phyloP scores from a whole-genome alignment of 306 rosid genomes.

The Oemleria cerasiformis region DNA sequence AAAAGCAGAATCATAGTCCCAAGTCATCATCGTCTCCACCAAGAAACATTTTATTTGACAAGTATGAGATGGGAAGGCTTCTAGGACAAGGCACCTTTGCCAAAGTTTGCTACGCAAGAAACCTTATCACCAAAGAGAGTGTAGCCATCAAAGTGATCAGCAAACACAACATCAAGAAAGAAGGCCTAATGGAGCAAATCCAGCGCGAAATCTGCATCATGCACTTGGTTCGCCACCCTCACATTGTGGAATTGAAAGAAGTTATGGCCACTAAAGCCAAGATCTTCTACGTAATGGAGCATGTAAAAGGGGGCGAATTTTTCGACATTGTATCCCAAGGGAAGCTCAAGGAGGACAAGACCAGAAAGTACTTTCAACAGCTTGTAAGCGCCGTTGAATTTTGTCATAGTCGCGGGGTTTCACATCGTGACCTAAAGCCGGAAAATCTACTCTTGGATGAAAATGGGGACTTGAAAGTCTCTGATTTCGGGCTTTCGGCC shows the following conservation, averaged over 20 bases:
- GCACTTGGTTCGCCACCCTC: conserved; percentile 68
- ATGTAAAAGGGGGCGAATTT: conserved; percentile 62
- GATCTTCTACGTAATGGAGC: conserved; percentile 69
- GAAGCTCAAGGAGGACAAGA: conserved; percentile 54
- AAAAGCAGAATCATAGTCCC: background rate
- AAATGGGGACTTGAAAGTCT: conserved; percentile 62
- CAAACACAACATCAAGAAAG: conserved; percentile 61
- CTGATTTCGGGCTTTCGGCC: conserved; percentile 79
- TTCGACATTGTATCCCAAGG: conserved; percentile 54
- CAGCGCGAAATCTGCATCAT: conserved; percentile 73
- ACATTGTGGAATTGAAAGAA: conserved; percentile 71
- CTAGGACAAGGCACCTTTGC: conserved; percentile 85
- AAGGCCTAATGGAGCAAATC: conserved; percentile 63
- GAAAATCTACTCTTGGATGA: conserved; percentile 71
- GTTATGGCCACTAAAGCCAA: conserved; percentile 81
- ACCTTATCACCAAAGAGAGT: conserved; percentile 48
- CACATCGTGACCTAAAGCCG: conserved; percentile 78
- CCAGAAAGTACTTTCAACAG: conserved; percentile 69
- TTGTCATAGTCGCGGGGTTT: conserved; percentile 82
- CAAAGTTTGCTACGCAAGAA: conserved; percentile 54
- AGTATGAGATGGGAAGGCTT: conserved; percentile 72
- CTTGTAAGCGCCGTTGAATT: conserved; percentile 63
- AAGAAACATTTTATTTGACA: conserved; percentile 48
- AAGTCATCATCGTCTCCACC: too few species aligned
- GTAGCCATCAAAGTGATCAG: conserved; percentile 72